Base-by-base conservation (phyloP, 2,329 filamentous ascomycete genomes). In the Canariomyces notabilis region DNA sequence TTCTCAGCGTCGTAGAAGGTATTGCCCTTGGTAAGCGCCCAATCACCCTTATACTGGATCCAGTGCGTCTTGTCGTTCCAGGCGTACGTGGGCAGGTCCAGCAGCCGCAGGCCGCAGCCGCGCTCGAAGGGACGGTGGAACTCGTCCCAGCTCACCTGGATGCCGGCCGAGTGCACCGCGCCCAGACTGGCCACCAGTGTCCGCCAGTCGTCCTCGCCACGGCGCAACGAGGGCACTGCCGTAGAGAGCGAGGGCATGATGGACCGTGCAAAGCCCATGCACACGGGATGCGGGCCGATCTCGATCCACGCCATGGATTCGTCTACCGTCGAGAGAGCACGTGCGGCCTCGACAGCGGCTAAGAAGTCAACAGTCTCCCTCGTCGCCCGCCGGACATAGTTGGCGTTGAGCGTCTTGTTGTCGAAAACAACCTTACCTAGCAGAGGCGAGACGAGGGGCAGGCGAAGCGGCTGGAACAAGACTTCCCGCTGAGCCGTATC, bases 1-100 rank as follows among this genome's bases (percentile, higher is more conserved):
- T 63, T 65, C 29, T 50, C 43, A 5, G 19, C 45, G 35, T 54
- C 47, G 37, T 55, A 49, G 40, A 51, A 46, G 50, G 64, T 65
- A 61, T 82, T 72, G 46, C 73, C 82, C 67, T 86, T 87, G 51
- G 74, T 80, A 37, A 86, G 66, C 23, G 73, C 77, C 80, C 81
- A 87, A 29, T 67, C 64, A 21, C 65, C 64, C 1, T 61, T 71
- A 62, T 86, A 86, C 60, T 80, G 79, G 14, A 86, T 73, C 82
- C 82, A 86, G 64, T 87, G 87, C 55, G 78, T 80, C 71, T 87
- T 87, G 52, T 77, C 69, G 61, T 88, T 81, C 61, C 82, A 89
- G 0, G 73, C 73, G 60, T 88, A 89, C 0, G 75, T 73, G 2
- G 83, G 83, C 4, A 89, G 67, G n/a, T 76, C 69, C n/a, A 85